Evolutionary conservation across 805 yeast genomes (phyloP).

Genomic region (Suhomyces tanzawaensis): DNA sequence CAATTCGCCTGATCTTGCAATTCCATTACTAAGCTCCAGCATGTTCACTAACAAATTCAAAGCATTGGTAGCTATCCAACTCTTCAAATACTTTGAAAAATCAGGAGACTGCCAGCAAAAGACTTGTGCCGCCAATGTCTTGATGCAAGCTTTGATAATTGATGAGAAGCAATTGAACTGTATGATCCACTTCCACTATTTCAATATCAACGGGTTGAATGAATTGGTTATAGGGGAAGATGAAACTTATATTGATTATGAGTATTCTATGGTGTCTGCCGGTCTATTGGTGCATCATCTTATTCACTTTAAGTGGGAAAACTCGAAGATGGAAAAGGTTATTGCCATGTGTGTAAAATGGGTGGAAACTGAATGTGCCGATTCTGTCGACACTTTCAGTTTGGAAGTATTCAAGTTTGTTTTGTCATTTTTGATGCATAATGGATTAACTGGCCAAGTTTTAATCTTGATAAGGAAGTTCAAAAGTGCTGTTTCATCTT

Average conservation of each 20-base stretch:
- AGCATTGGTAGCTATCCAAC: constrained; percentile 1
- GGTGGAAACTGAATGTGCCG: constrained; percentile 6
- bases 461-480: constrained; percentile 20
- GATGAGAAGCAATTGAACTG: constrained; percentile 12
- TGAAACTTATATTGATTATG: neutral
- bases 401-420: constrained; percentile 23
- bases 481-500: constrained; percentile 7
- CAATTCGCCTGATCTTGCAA: too few species aligned
- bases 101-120: constrained; percentile 14
- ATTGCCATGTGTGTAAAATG: constrained; percentile 13
- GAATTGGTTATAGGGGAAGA: neutral
- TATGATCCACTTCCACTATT: constrained; percentile 18
- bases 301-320: constrained; percentile 22
- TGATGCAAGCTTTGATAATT: constrained; percentile 14
- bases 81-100: constrained; percentile 15
- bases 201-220: constrained; percentile 17
- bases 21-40: too few species aligned
- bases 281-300: constrained; percentile 24
- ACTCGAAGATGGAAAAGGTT: constrained; percentile 5
- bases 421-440: constrained; percentile 23
- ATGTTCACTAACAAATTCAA: constrained; percentile 5
- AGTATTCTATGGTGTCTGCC: neutral
- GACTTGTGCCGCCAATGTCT: constrained; percentile 14
- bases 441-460: constrained; percentile 22
- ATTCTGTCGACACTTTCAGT: constrained; percentile 20